Conservation (phyloP, 2,329 filamentous ascomycete species). For the Xylaria polymorpha region DNA sequence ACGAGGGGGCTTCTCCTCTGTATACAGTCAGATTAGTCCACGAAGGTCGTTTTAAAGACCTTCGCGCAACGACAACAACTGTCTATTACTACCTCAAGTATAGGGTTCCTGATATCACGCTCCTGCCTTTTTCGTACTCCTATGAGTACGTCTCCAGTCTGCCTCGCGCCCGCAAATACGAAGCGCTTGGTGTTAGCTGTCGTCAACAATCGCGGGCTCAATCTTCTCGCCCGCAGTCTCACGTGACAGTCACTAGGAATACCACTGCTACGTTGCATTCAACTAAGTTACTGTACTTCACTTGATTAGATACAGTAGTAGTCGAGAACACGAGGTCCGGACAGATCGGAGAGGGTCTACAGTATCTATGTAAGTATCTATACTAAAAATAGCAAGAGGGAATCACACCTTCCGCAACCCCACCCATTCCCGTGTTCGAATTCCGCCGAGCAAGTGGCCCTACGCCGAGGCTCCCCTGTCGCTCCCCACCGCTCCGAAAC, state of each 20-base stretch:
- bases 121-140: neutral
- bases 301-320: neutral
- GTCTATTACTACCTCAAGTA: too few species aligned
- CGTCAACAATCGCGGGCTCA: neutral
- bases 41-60: too few species aligned
- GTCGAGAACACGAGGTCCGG: neutral
- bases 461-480: constrained; percentile 1
- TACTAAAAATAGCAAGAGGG: constrained; percentile 11
- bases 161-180: neutral
- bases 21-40: too few species aligned
- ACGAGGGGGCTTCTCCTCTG: too few species aligned
- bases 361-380: neutral
- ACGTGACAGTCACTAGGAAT: neutral
- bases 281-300: neutral
- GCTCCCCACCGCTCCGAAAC: constrained; percentile 6
- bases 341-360: neutral
- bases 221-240: neutral
- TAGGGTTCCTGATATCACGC: too few species aligned
- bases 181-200: neutral
- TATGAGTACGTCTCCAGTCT: neutral
- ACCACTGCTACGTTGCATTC: constrained; percentile 9
- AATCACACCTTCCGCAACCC: constrained; percentile 12
- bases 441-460: neutral
- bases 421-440: constrained; percentile 2
- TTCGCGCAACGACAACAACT: too few species aligned